Base-by-base conservation (phyloP, 768 basidiomycete species). In the Strobilomyces dryophilus region DNA sequence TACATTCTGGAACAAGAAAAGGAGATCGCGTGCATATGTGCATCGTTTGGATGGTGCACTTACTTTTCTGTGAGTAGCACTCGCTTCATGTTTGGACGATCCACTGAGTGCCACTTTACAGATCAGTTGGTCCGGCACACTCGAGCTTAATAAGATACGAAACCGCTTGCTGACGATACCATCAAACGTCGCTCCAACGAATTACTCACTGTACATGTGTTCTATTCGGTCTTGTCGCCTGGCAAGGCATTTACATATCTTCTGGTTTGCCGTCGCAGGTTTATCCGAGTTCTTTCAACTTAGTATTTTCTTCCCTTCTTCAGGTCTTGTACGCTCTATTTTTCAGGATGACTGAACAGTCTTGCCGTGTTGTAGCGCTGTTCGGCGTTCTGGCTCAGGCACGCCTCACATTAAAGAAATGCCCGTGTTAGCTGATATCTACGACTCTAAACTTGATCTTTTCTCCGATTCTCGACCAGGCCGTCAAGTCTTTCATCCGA, bases 21-120 rank as follows among this genome's bases (percentile, higher is more conserved):
- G 26, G 35, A 45, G 27, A 51, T 41, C 24, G 45, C 20, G 8
- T 17, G 20, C 61, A 42, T 53, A 45, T n/a, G 41, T 35, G 37
- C 43, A 41, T 14, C 35, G 2, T 46, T 18, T 20, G 10, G 12
- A 18, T 31, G 45, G 8, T 0, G 10, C 15, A 29, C 12, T 12
- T 37, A 17, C 17, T n/a, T 17, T 36, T 35, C 20, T 24, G 31
- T 39, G n/a, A 14, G 20, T 29, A 5, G 5, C 37, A 29, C 29
- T 37, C 11, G 10, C 11, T 36, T 37, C 7, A 12, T 8, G 15
- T 26, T 45, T 20, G 14, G 20, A 42, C 14, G n/a, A 39, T 20
- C 17, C 36, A 51, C 18, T 31, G 8, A 27, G n/a, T 29, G 18
- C 31, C 18, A 18, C 40, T 39, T 35, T 18, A 10, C 15, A 34